Conservation (phyloP, 257 asterid genomes). For the Nicotiana tabacum region DNA sequence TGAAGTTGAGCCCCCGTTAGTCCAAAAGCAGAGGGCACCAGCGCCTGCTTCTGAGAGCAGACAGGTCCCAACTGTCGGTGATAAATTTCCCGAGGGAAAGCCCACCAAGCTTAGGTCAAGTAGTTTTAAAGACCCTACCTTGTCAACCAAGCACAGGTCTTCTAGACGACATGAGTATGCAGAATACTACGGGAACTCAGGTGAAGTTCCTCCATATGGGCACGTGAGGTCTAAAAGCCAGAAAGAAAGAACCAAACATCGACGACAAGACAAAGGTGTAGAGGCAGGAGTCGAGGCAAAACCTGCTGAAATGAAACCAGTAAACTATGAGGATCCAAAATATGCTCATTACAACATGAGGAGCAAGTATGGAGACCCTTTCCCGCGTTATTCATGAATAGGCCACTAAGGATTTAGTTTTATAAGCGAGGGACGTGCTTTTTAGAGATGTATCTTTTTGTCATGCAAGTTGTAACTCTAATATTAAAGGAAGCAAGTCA, state of each 20-base stretch:
- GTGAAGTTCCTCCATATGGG: conserved; percentile 53
- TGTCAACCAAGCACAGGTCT: conserved; percentile 74
- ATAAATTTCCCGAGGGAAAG: conserved; percentile 54
- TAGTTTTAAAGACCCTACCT: conserved; percentile 53
- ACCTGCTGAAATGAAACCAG: conserved; percentile 48
- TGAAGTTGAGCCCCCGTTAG: conserved; percentile 44
- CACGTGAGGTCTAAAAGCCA: conserved; percentile 72
- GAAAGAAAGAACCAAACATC: conserved; percentile 78
- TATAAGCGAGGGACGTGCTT: background rate
- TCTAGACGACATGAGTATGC: conserved; percentile 80
- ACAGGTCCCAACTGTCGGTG: conserved; percentile 39
- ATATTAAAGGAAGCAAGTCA: background rate
- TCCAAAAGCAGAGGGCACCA: conserved; percentile 60
- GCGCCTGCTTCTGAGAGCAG: conserved; percentile 50
- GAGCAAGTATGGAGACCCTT: conserved; percentile 54
- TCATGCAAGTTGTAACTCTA: conserved; percentile 6
- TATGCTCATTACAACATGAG: conserved; percentile 57
- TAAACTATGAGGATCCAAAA: conserved; percentile 47
- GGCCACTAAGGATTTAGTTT: background rate
- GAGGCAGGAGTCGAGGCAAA: conserved; percentile 54
- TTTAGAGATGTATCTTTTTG: background rate
- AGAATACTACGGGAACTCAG: conserved; percentile 55
- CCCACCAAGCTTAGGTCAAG: conserved; percentile 53
- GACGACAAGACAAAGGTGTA: conserved; percentile 53
- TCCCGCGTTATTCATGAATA: background rate